phyloP scores from a whole-genome alignment of 345 rosid species.

The Euphorbia peplus region DNA sequence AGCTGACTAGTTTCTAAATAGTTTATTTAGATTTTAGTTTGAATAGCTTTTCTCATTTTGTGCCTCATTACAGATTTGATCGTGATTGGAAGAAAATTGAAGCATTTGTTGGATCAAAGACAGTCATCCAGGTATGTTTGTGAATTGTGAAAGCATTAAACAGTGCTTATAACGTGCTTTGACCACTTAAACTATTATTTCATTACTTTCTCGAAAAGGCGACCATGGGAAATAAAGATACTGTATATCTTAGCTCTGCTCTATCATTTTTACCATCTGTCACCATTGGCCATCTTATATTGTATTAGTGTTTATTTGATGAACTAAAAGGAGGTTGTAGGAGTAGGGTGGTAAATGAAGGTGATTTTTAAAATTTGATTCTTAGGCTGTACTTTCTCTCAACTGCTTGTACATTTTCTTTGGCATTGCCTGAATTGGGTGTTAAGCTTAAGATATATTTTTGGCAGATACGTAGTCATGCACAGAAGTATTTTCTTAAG shows the following conservation, averaged over 20 bases:
- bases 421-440: constrained; percentile 12
- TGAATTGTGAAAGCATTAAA: neutral
- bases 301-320: too few species aligned
- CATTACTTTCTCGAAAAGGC: neutral
- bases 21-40: neutral
- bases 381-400: neutral
- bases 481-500: constrained; percentile 87
- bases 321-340: neutral
- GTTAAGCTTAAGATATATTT: constrained; percentile 13
- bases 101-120: constrained; percentile 90
- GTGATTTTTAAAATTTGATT: neutral
- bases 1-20: neutral
- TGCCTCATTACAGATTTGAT: constrained; percentile 55
- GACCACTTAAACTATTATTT: neutral
- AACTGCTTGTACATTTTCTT: neutral
- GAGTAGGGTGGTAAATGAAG: neutral
- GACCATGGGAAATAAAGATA: neutral
- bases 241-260: neutral
- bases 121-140: constrained; percentile 74
- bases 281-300: neutral
- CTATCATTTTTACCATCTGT: neutral
- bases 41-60: neutral
- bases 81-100: constrained; percentile 99
- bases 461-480: constrained; percentile 91
- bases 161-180: neutral